Conservation (phyloP, 2,329 filamentous ascomycete genomes). For the Botryotinia globosa region DNA sequence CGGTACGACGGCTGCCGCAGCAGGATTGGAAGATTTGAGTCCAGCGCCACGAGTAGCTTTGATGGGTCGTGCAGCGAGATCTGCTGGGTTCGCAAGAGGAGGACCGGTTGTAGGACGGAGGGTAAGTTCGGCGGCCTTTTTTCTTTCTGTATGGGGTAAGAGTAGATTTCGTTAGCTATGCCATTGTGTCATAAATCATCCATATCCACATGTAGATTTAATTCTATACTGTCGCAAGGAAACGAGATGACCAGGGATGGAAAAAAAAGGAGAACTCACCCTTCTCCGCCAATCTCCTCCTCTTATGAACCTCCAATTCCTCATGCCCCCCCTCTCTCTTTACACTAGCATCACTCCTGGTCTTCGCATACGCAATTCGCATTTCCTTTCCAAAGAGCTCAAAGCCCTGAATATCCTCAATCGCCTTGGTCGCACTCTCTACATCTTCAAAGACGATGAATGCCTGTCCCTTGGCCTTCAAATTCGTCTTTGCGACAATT, state of each 20-base stretch:
- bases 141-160: conserved; percentile 51
- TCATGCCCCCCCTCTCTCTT: conserved; percentile 68
- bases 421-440: conserved; percentile 75
- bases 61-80: conserved; percentile 54
- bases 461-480: conserved; percentile 91
- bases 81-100: conserved; percentile 40
- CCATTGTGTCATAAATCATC: background rate
- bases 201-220: background rate
- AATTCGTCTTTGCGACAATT: conserved; percentile 81
- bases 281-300: conserved; percentile 81
- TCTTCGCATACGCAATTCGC: conserved; percentile 76
- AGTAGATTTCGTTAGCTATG: background rate
- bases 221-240: background rate
- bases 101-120: conserved; percentile 53
- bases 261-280: conserved; percentile 54
- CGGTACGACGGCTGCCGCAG: conserved; percentile 72
- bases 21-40: conserved; percentile 71
- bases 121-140: conserved; percentile 75
- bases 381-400: conserved; percentile 91
- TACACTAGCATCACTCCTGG: conserved; percentile 84
- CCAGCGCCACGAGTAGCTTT: conserved; percentile 71
- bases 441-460: conserved; percentile 86
- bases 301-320: conserved; percentile 85
- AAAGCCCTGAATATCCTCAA: conserved; percentile 89
- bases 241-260: background rate